Base-by-base conservation (phyloP, 2,329 filamentous ascomycete genomes). In the Eurotiales sp. region DNA sequence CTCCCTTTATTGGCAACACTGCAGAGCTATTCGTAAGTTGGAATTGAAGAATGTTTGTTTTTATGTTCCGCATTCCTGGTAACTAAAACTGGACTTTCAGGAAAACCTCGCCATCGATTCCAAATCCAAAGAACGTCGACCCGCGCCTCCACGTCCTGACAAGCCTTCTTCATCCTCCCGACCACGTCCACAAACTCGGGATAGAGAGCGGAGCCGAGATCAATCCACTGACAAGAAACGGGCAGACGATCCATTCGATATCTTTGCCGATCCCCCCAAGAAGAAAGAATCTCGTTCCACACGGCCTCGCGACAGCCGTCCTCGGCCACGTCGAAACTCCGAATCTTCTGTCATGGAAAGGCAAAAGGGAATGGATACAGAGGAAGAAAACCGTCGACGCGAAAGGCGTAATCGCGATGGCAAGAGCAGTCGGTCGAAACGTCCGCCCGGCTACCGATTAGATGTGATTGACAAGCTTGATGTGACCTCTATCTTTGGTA, bases 381-480 rank as follows among this genome's bases (percentile, higher is more conserved):
- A 75, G 41, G 77, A 73, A 34, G 77, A 80, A 47, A 64, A 74
- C 72, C 65, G 79, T 43, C 73, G 78, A 53, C 65, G 72, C 32
- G 74, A 77, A 55, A 68, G 74, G 52, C 72, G 67, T 45, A 67
- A 77, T 50, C 72, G 77, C 14, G 77, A 79, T 39, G 76, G 79
- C 66, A 71, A 77, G 60, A 65, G n/a, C n/a, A n/a, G 59, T 21
- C 61, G 75, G 64, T 70, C 57, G 22, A 55, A 65, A 17, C 70
- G 69, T 53, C 69, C 69, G 49, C 69, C 68, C 52, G 67, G 67
- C 44, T 65, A 71, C 46, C 64, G 66, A 50, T 70, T 97, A 58
- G 93, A 99, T 67, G 81, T 97, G 41, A 97, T 99, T 63, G 93
- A 99, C 73, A 92, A 96, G 68, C 77, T 99, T 58, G 93, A 97